Percentiles rank a stretch among this genome's conserved stretches.
Evolutionary conservation across 1,284 basidiomycete species (phyloP).

Genomic region (Rhizoctonia solani): DNA sequence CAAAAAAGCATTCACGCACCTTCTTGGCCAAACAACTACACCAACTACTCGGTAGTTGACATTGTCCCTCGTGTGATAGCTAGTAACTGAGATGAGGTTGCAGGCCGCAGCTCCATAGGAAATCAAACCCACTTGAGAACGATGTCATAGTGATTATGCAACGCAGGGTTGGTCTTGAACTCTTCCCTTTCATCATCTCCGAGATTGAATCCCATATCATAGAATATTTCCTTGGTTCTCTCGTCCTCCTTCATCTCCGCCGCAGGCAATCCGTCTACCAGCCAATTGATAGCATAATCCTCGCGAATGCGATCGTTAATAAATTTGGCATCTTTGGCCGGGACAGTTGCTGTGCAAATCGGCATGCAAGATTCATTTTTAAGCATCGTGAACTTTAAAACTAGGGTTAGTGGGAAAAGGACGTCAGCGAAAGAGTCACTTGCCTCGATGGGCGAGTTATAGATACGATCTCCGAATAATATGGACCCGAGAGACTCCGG

Average conservation of each 20-base stretch:
- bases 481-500: conserved; percentile 92
- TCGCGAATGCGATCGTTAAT: conserved; percentile 91
- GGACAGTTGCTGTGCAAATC: conserved; percentile 70
- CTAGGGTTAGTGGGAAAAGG: not conserved
- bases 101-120: not conserved
- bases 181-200: conserved; percentile 63
- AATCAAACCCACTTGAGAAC: conserved; percentile 61
- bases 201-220: conserved; percentile 85
- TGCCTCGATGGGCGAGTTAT: conserved; percentile 86
- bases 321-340: conserved; percentile 77
- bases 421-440: conserved; percentile 43
- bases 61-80: conserved; percentile 79
- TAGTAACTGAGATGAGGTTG: conserved; percentile 46
- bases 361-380: conserved; percentile 72
- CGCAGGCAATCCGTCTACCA: conserved; percentile 91
- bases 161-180: conserved; percentile 62
- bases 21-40: conserved; percentile 87
- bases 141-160: conserved; percentile 93
- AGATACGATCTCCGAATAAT: conserved; percentile 94
- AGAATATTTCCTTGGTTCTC: conserved; percentile 80
- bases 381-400: conserved; percentile 71
- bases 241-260: conserved; percentile 87
- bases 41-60: conserved; percentile 82
- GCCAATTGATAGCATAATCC: conserved; percentile 94
- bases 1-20: conserved; percentile 50